Evolutionary conservation across 768 basidiomycete genomes (phyloP), one percentile per base, ranked within the genome.

Genomic region (Tylopilus subfusipes): DNA sequence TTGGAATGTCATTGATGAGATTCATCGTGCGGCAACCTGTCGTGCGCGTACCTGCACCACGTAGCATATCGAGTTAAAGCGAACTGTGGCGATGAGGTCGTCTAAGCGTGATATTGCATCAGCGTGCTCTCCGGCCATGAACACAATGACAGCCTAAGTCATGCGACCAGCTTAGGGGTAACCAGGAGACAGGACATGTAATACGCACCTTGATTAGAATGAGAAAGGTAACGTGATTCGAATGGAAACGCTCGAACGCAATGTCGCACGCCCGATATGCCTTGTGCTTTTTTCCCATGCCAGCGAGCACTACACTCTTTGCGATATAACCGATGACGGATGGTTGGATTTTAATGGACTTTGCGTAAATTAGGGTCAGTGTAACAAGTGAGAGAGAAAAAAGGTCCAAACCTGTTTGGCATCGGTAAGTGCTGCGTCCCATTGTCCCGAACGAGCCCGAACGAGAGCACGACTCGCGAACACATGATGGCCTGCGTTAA

Each of bases 261-360:
- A 38, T 53, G 18, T 56, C 51, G n/a, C 55, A 56, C 14, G 27
- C 16, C 5, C 42, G 47, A 49, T 24, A 44, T 33, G 5, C 51
- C 10, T 39, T 12, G 4, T 25, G 10, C 5, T 5, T 44, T 31
- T 33, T 7, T 0, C 47, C 52, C 11, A 31, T 53, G 18, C 42
- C 6, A 5, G 44, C 13, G 11, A 39, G 38, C 5, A 53, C 39
- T 8, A 49, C 11, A 21, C 53, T 50, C 42, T 30, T 55, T 27
- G 56, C 51, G 4, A 57, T 53, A 14, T 44, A 22, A 5, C 51
- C 56, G n/a, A 57, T 49, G 24, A 40, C n/a, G 8, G 56, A 57
- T 3, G 27, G 42, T 9, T 49, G 34, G 1, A 43, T 44, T 27
- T 39, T 16, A 5, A 57, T 29, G 6, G 51, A 49, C 56, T 57